phyloP scores from a whole-genome alignment of 129 eudicot species.

The Centrapalus pauciflorus region DNA sequence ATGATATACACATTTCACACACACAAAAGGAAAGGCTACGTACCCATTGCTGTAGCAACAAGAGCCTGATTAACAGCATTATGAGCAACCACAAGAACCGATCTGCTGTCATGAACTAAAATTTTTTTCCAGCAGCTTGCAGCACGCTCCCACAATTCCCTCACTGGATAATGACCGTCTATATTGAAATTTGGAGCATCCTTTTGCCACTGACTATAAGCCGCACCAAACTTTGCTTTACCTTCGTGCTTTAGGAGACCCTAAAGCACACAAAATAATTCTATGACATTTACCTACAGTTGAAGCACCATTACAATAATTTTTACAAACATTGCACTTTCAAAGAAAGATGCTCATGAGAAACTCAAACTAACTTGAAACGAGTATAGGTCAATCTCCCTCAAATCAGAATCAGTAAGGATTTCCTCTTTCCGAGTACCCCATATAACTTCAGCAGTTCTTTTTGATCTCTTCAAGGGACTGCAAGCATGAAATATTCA shows the following conservation, averaged over 20 bases:
- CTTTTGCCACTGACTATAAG: slow-evolving; percentile 78
- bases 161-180: slow-evolving; percentile 93
- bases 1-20: neutral
- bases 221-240: slow-evolving; percentile 66
- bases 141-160: slow-evolving; percentile 94
- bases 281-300: neutral
- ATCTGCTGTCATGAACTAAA: slow-evolving; percentile 67
- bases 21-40: neutral
- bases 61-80: slow-evolving; percentile 99
- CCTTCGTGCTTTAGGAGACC: slow-evolving; percentile 94
- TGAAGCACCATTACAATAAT: neutral
- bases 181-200: slow-evolving; percentile 80
- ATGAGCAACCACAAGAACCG: slow-evolving; percentile 96
- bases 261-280: slow-evolving; percentile 27
- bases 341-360: slow-evolving; percentile 13
- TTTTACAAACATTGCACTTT: slow-evolving; percentile 4
- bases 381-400: slow-evolving; percentile 93
- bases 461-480: slow-evolving; percentile 71
- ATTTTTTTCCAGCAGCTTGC: slow-evolving; percentile 80
- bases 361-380: slow-evolving; percentile 68
- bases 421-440: slow-evolving; percentile 66
- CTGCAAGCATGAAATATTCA: slow-evolving; percentile 36
- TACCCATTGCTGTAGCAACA: slow-evolving; percentile 93
- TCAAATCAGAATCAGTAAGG: slow-evolving; percentile 65
- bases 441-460: slow-evolving; percentile 98